A percentile compares a stretch with the other conserved stretches of the same genome.
Conservation (phyloP, 192 early-diverging fungal genomes). For the Allomyces macrogynus region DNA sequence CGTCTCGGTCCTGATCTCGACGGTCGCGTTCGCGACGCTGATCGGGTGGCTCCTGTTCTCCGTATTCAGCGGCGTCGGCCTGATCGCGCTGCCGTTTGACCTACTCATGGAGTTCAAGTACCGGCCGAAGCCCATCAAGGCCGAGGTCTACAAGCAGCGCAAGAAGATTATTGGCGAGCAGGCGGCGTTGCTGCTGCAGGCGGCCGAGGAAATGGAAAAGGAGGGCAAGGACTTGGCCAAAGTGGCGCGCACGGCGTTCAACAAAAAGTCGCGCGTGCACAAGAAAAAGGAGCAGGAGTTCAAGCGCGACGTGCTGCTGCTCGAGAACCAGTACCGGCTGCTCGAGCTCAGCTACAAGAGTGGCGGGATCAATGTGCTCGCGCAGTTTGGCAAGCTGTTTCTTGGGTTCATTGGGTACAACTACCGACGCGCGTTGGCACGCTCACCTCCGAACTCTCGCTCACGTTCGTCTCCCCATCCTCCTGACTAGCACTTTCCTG, state of each 20-base stretch:
- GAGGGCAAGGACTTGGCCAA: slow-evolving; percentile 15
- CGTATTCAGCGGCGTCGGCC: slow-evolving; percentile 35
- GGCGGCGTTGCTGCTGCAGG: slow-evolving; percentile 26
- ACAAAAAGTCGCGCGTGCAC: slow-evolving; percentile 16
- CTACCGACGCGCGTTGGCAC: no score
- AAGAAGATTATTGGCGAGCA: slow-evolving; percentile 31
- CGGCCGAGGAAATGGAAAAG: slow-evolving; percentile 18
- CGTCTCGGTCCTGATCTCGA: slow-evolving; percentile 29
- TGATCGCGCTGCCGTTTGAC: slow-evolving; percentile 28
- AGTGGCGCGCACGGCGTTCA: slow-evolving; percentile 10
- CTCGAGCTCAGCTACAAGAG: slow-evolving; percentile 26
- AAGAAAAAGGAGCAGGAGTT: slow-evolving; percentile 30
- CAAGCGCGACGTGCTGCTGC: slow-evolving; percentile 26
- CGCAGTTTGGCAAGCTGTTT: slow-evolving; percentile 21
- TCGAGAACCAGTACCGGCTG: slow-evolving; percentile 33
- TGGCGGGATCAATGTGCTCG: slow-evolving; percentile 29
- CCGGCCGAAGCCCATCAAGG: slow-evolving; percentile 29
- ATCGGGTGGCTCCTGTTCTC: slow-evolving; percentile 33
- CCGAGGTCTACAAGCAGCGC: slow-evolving; percentile 18
- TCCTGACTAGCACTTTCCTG: slow-evolving; percentile 15
- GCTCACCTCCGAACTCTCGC: no score
- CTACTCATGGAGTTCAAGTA: slow-evolving; percentile 27
- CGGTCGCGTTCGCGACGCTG: slow-evolving; percentile 27
- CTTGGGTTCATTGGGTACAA: slow-evolving; percentile 22
- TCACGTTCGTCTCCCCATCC: no score